These are phyloP conservation scores for Pisolithus marmoratus DNA, from an alignment of 768 basidiomycete species.

Conservation along the genomic window DNA sequence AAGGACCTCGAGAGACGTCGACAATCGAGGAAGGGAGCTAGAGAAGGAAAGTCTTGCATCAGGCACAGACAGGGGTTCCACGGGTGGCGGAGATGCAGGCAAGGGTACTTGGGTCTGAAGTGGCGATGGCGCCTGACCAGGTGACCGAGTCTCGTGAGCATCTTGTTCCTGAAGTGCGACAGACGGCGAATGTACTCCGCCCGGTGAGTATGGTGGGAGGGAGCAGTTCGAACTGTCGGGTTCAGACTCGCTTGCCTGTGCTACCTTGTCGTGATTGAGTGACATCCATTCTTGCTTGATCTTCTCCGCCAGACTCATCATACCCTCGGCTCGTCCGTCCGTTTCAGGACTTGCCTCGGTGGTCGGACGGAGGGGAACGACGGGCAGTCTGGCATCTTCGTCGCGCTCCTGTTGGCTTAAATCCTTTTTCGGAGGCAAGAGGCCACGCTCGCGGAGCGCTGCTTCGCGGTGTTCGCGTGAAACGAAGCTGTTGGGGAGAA, in stretches of 20 bases:
- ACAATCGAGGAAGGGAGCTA: slow-evolving; percentile 19
- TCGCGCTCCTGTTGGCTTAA: slow-evolving; percentile 35
- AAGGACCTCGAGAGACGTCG: slow-evolving; percentile 23
- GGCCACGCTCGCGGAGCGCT: slow-evolving; percentile 55
- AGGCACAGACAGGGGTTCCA: slow-evolving; percentile 10
- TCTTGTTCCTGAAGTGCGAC: not conserved
- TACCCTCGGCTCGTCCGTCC: not conserved
- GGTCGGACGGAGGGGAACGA: slow-evolving; percentile 28
- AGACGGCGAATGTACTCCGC: not conserved
- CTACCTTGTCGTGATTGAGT: slow-evolving; percentile 26
- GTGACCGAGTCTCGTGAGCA: not conserved
- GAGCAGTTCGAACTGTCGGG: not conserved
- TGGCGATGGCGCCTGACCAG: not conserved
- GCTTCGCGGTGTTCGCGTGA: slow-evolving; percentile 35
- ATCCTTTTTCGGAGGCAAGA: slow-evolving; percentile 41
- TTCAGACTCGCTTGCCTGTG: slow-evolving; percentile 19
- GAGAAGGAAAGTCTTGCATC: slow-evolving; percentile 16
- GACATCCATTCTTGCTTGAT: slow-evolving; percentile 53
- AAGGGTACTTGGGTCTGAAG: not conserved
- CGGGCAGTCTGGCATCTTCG: slow-evolving; percentile 36
- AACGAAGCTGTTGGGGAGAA: slow-evolving; percentile 17
- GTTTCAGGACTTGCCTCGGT: slow-evolving; percentile 2
- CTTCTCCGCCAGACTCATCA: slow-evolving; percentile 42
- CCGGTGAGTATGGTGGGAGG: not conserved
- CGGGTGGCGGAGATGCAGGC: slow-evolving; percentile 1